Evolutionary conservation across 2,329 filamentous ascomycete species (phyloP), one percentile per base, ranked within the genome.

Genomic region (Albifimbria verrucaria): DNA sequence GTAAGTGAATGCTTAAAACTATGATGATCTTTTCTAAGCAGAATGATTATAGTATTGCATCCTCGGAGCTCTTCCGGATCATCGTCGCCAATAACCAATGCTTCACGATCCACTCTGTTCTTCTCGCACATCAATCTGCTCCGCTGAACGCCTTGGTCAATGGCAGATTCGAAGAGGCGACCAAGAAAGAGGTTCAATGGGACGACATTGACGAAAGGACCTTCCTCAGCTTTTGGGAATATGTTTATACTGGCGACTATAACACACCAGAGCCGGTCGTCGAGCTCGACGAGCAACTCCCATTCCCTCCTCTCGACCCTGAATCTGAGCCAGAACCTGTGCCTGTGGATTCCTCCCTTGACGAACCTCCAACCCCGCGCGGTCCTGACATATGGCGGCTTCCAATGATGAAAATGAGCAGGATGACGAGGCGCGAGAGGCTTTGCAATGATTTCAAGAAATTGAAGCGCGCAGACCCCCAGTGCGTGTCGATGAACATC

Each of bases 101-200:
- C 20, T 58, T 56, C 39, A 55, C 48, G 11, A 53, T 58, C 21
- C 55, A 58, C 47, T 47, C 54, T 50, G 50, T 50, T 32, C 54
- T 57, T 25, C 12, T 56, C 24, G 45, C 54, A 18, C 49, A 47
- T 24, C 55, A 55, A 42, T 58, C 56, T 11, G 42, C 48, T 46
- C 50, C 51, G 1, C 36, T 57, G 18, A 24, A 54, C 23, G 48
- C 25, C 21, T 20, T 58, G 10, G 55, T 56, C 32, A 50, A 58
- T 18, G 50, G 56, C 17, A 39, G 22, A 6, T 55, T 58, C 23
- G 26, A 51, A 21, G 56, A 58, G 36, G 39, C 48, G 5, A 4
- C 45, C 7, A 48, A 58, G 3, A 43, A 49, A 21, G 52, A 43
- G 25, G 55, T 55, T 15, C 47, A 44, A 32, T 58, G 52, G 52